Evolutionary conservation across 2,329 filamentous ascomycete genomes (phyloP).

Genomic region (Paraconiothyrium brasiliense): DNA sequence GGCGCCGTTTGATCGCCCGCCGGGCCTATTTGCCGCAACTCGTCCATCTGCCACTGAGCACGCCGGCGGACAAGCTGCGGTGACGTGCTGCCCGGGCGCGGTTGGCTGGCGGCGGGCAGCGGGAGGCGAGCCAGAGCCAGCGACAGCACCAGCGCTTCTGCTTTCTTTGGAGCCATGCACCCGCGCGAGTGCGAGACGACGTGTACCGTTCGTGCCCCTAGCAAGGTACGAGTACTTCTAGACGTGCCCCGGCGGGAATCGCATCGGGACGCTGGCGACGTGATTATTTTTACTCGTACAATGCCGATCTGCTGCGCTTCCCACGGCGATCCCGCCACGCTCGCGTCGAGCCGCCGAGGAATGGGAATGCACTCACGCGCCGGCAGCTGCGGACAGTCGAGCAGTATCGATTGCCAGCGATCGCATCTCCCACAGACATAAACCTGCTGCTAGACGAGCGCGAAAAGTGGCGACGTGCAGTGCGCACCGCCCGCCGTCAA

Average conservation of each 20-base stretch:
- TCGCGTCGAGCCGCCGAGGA: constrained; percentile 1
- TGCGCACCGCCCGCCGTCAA: constrained; percentile 1
- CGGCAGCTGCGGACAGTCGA: not conserved
- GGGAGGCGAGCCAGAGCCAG: not conserved
- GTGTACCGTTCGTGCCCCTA: not conserved
- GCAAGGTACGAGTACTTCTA: not conserved
- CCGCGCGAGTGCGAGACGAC: not conserved
- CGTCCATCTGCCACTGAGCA: constrained; percentile 7
- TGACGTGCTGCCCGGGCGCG: constrained; percentile 28
- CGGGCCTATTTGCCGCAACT: constrained; percentile 19
- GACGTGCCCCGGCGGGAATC: not conserved
- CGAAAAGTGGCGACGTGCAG: constrained; percentile 1
- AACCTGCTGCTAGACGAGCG: constrained; percentile 1
- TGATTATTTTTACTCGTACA: constrained; percentile 8
- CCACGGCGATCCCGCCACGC: constrained; percentile 13
- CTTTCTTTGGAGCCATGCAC: not conserved
- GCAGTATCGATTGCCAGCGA: not conserved
- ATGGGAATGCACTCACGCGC: constrained; percentile 11
- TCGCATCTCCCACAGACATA: not conserved
- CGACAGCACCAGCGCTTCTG: not conserved
- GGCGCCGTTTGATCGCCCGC: constrained; percentile 41
- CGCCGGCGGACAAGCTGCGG: not conserved
- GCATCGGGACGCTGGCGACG: not conserved
- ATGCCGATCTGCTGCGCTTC: constrained; percentile 10
- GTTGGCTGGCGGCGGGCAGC: constrained; percentile 8